Evolutionary conservation across 768 basidiomycete genomes (phyloP).

Genomic region (Vararia minispora): DNA sequence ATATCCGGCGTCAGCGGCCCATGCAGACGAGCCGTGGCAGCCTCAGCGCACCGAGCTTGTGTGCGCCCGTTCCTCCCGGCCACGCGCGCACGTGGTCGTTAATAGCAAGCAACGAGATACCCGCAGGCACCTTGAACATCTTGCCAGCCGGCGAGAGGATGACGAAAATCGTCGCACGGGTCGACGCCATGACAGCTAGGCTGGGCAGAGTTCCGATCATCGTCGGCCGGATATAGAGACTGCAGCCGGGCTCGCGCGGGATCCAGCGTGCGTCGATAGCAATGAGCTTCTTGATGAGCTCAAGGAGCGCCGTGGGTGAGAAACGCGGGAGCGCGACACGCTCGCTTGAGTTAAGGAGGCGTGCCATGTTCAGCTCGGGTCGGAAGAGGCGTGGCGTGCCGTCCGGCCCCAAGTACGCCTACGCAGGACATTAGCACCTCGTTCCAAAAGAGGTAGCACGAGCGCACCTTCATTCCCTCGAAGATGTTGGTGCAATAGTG

Average conservation of each 20-base stretch:
- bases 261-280: slow-evolving; percentile 76
- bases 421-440: neutral
- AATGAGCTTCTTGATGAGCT: slow-evolving; percentile 57
- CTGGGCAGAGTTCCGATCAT: slow-evolving; percentile 39
- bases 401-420: slow-evolving; percentile 65
- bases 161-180: slow-evolving; percentile 76
- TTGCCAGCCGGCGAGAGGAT: slow-evolving; percentile 58
- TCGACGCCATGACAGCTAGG: slow-evolving; percentile 65
- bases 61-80: slow-evolving; percentile 39
- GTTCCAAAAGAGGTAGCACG: neutral
- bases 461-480: slow-evolving; percentile 57
- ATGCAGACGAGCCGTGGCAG: too few species aligned
- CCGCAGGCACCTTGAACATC: slow-evolving; percentile 26
- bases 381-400: slow-evolving; percentile 72
- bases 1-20: too few species aligned
- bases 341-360: slow-evolving; percentile 56
- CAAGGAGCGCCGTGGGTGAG: slow-evolving; percentile 33
- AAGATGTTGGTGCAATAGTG: slow-evolving; percentile 53
- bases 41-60: too few species aligned
- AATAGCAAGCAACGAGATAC: slow-evolving; percentile 32
- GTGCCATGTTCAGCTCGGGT: slow-evolving; percentile 76
- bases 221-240: slow-evolving; percentile 81
- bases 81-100: slow-evolving; percentile 35
- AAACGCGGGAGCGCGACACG: slow-evolving; percentile 64
- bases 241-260: slow-evolving; percentile 59